These are phyloP conservation scores for Castanea mollissima DNA, from an alignment of 306 rosid genomes.

Conservation along the genomic window DNA sequence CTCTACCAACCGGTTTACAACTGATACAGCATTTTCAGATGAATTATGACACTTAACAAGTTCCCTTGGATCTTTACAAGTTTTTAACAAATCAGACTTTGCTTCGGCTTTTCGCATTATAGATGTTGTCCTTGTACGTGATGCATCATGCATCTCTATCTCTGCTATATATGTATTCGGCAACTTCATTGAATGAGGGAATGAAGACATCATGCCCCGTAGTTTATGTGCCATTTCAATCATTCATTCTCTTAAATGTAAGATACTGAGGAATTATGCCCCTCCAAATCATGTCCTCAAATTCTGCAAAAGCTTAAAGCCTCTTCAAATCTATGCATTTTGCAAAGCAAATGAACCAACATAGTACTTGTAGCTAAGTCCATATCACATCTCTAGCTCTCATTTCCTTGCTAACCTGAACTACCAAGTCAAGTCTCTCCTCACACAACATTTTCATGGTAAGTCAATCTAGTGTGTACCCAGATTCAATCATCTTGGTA, in stretches of 20 bases:
- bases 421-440: constrained; percentile 65
- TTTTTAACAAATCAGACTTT: constrained; percentile 65
- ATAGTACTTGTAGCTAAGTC: constrained; percentile 79
- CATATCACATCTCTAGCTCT: constrained; percentile 70
- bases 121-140: constrained; percentile 50
- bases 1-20: constrained; percentile 47
- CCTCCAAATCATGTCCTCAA: constrained; percentile 76
- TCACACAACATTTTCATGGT: constrained; percentile 92
- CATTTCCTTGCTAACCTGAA: constrained; percentile 86
- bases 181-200: constrained; percentile 67
- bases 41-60: constrained; percentile 47
- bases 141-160: constrained; percentile 26
- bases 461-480: constrained; percentile 72
- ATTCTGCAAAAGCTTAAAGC: constrained; percentile 72
- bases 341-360: constrained; percentile 74
- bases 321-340: constrained; percentile 66
- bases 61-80: constrained; percentile 59
- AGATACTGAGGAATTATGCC: constrained; percentile 81
- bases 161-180: constrained; percentile 55
- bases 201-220: constrained; percentile 69
- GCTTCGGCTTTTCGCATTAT: constrained; percentile 68
- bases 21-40: constrained; percentile 40
- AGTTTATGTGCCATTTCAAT: constrained; percentile 58
- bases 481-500: constrained; percentile 79
- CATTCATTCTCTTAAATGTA: constrained; percentile 70